Evolutionary conservation across 208 protist species (phyloP).

Genomic region (Leishmania turanica): DNA sequence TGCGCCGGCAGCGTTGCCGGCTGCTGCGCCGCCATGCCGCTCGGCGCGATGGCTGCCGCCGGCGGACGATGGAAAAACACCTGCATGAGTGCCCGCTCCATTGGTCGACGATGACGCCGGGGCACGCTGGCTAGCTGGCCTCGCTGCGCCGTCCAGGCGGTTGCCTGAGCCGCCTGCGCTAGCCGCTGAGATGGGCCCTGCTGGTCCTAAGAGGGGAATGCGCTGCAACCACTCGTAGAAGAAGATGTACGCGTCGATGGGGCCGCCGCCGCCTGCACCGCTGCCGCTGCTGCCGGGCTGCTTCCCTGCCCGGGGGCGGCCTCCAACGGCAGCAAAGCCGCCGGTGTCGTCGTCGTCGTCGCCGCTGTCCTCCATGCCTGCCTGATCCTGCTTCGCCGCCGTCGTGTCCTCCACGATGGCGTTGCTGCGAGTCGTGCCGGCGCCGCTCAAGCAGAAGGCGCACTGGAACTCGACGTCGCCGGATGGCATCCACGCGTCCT

Average conservation of each 20-base stretch:
- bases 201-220: conserved; percentile 22
- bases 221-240: conserved; percentile 73
- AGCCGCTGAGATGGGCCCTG: conserved; percentile 1
- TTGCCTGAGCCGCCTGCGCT: background rate
- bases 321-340: conserved; percentile 11
- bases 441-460: conserved; percentile 57
- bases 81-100: background rate
- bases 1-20: background rate
- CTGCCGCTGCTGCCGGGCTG: conserved; percentile 2
- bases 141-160: background rate
- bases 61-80: background rate
- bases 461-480: conserved; percentile 70
- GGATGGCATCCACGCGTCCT: conserved; percentile 70
- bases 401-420: conserved; percentile 62
- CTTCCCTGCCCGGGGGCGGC: background rate
- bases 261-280: conserved; percentile 21
- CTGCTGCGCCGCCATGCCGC: background rate
- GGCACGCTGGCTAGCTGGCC: background rate
- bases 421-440: conserved; percentile 55
- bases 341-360: conserved; percentile 25
- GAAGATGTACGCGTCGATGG: conserved; percentile 58
- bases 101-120: background rate
- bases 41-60: background rate
- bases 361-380: conserved; percentile 29
- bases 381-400: conserved; percentile 21